Base-by-base conservation (phyloP, 148 eudicot species). In the Rhododendron vialii region DNA sequence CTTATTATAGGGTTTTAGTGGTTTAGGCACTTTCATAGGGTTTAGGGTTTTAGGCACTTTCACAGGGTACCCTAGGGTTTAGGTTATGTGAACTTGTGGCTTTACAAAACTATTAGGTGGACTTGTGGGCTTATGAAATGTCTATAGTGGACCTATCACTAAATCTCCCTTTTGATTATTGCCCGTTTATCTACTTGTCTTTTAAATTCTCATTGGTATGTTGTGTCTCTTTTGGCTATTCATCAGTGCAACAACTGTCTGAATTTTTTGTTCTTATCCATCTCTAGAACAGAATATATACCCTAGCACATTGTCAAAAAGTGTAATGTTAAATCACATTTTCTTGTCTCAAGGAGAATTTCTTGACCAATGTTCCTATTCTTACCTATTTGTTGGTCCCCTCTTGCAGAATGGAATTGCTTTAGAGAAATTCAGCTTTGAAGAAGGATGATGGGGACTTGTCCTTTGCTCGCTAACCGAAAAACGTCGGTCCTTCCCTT, bases 391-490 rank as follows among this genome's bases (percentile, higher is more conserved):
- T 26, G 33, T 81, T 87, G 93, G 94, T 89, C 92, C 92, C 92
- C 87, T 53, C 69, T 88, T 91, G 55, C 93, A 91, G 89, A 91
- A 85, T 88, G 90, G 89, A 87, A 88, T 86, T 85, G 43, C 90
- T 90, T 90, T 89, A 85, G 74, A 86, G 83, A 89, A 92, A 84
- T 86, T 87, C 89, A 45, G 83, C 81, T 81, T 90, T 88, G 88
- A 86, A 88, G 76, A 86, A 88, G 76, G 85, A 80, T 89, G 95
- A 92, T 87, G 90, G 92, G 89, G 94, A 95, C 93, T 83, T 82
- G 79, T 76, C 89, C 92, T 67, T 87, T 85, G 91, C 93, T 83
- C 92, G 81, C 57, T 81, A 30, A 88, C 88, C 92, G 88, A 89
- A 84, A 94, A 92, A 94, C 88, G 98, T 93, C 24, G 35, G 87